phyloP scores from a whole-genome alignment of 2,329 filamentous ascomycete genomes.

The Herpotrichia juniperi region DNA sequence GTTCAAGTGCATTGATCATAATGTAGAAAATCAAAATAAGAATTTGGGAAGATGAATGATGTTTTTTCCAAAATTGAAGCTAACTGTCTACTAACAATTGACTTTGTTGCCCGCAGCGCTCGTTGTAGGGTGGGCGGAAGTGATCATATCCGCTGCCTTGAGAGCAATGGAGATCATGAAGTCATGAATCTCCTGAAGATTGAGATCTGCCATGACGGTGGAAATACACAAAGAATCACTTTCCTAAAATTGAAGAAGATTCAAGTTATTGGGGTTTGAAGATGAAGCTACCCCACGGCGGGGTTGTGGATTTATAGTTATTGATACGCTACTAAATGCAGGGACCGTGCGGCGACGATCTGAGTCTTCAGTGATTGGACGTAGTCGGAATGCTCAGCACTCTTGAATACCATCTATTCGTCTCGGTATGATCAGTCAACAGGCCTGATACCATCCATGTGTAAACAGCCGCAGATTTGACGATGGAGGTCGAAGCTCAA shows the following conservation, averaged over 20 bases:
- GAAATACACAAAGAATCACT: background rate
- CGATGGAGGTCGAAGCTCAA: too few relatives aligned
- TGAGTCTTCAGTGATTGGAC: background rate
- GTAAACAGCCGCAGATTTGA: too few relatives aligned
- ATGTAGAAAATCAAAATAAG: too few relatives aligned
- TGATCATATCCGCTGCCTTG: slow-evolving; percentile 54
- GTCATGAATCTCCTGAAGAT: slow-evolving; percentile 57
- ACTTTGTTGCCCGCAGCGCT: slow-evolving; percentile 53
- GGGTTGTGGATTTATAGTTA: background rate
- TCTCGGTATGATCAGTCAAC: too few relatives aligned
- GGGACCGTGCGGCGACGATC: background rate
- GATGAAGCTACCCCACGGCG: slow-evolving; percentile 3
- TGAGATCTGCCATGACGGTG: slow-evolving; percentile 40
- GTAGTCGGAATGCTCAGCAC: background rate
- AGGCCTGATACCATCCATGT: too few relatives aligned
- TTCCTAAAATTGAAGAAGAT: background rate
- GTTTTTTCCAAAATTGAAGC: background rate
- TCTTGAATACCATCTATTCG: too few relatives aligned
- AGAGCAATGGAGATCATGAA: slow-evolving; percentile 54
- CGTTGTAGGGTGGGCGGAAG: slow-evolving; percentile 51
- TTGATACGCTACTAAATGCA: background rate
- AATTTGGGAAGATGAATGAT: too few relatives aligned
- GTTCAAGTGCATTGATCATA: too few relatives aligned
- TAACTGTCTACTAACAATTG: slow-evolving; percentile 46
- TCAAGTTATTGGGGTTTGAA: background rate